Base-by-base conservation (phyloP, 2,329 filamentous ascomycete species). In the Xylariaceae sp. region DNA sequence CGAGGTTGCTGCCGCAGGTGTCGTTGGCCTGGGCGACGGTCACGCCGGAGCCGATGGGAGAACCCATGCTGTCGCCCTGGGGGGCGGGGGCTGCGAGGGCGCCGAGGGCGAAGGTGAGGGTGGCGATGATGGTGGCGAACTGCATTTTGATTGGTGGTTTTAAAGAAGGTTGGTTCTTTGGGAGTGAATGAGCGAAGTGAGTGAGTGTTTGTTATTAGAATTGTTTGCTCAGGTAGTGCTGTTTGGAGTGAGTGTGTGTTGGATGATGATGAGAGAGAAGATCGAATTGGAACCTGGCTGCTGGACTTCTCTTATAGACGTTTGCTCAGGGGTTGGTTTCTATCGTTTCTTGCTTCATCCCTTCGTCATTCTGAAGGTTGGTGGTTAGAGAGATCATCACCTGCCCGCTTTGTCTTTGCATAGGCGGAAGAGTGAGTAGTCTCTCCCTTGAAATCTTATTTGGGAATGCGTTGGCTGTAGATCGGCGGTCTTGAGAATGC, bases 91-190 rank as follows among this genome's bases (percentile, higher is more conserved):
- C 44, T 33, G 54, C 61, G 17, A 58, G 5, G 40, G 50, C 53
- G 54, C 65, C 59, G 42, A 64, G 55, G 57, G 68, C 63, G 53
- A 64, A 54, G 48, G 65, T 62, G 51, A 70, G 41, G 51, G 63
- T 40, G 48, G 65, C 48, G 44, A 60, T 59, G 50, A 65, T 43
- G n/a, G n/a, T n/a, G 43, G 64, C 60, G 65, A 68, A 67, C 64
- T 69, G 69, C 70, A 73, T 73, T 45, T 68, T 70, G 61, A 55
- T 36, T 48, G 20, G 44, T 49, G 40, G 25, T 23, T 35, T 17
- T 16, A 6, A 21, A 21, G 47, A 42, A 53, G 41, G 45, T 46
- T 47, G 53, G 44, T 50, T 37, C 36, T 46, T 42, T 36, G 40
- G 37, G 35, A 50, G 38, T 40, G 25, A 42, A 41, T 32, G 47